phyloP scores from a whole-genome alignment of 495 filamentous ascomycete species.

The Chaetomium fimeti region DNA sequence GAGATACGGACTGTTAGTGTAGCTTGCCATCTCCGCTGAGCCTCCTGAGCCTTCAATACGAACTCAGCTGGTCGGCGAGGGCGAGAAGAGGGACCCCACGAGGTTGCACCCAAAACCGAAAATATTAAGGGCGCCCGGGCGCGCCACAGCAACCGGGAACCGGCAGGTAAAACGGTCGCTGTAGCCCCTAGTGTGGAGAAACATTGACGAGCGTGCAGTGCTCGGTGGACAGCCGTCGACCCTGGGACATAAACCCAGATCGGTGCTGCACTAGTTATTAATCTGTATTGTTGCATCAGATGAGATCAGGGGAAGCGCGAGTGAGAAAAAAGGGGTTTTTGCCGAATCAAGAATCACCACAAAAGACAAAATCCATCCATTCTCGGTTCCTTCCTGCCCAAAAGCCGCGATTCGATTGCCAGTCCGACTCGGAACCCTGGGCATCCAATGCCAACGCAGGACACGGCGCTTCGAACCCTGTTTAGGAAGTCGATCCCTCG shows the following conservation, averaged over 20 bases:
- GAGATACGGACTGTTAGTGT: too few relatives aligned
- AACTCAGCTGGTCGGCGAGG: conserved; percentile 2
- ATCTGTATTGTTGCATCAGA: background rate
- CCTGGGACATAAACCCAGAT: background rate
- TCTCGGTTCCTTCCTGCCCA: background rate
- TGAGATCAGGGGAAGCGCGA: background rate
- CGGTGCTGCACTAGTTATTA: background rate
- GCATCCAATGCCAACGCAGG: conserved; percentile 20
- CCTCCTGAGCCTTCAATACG: conserved; percentile 11
- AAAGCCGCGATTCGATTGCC: background rate
- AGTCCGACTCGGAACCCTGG: background rate
- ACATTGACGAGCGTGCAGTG: background rate
- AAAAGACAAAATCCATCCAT: background rate
- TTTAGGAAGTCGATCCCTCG: conserved; percentile 28
- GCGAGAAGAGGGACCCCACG: conserved; percentile 3
- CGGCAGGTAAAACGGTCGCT: conserved; percentile 8
- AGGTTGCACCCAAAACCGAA: background rate
- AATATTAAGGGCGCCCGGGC: background rate
- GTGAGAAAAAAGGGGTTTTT: background rate
- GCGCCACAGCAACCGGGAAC: conserved; percentile 1
- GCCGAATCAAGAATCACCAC: background rate
- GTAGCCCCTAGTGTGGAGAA: conserved; percentile 16
- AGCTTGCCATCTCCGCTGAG: background rate
- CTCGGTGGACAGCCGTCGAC: too few relatives aligned
- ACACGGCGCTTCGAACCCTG: conserved; percentile 18